Percentiles rank a stretch among this genome's conserved stretches.
Conservation (phyloP, 2,329 filamentous ascomycete genomes). For the Lecanicillium sp. region DNA sequence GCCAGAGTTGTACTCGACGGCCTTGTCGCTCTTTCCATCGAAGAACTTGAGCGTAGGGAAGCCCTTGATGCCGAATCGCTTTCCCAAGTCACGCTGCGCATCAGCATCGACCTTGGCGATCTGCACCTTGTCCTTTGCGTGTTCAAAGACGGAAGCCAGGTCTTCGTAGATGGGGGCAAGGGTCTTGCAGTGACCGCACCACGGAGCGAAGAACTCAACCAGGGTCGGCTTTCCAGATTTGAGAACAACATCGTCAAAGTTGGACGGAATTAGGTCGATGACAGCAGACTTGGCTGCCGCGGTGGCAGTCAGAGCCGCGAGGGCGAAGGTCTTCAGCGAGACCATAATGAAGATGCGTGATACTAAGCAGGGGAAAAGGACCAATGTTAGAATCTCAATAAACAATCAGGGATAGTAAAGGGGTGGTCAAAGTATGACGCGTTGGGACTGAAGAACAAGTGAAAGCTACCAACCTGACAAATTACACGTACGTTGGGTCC, state of each 20-base stretch:
- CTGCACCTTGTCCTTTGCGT: slow-evolving; percentile 63
- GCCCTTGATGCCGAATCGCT: slow-evolving; percentile 81
- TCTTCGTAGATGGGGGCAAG: slow-evolving; percentile 94
- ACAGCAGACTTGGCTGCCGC: slow-evolving; percentile 72
- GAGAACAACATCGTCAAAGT: slow-evolving; percentile 86
- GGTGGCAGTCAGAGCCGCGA: slow-evolving; percentile 45
- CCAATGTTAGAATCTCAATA: neutral
- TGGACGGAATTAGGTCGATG: slow-evolving; percentile 78
- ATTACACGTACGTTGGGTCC: slow-evolving; percentile 8
- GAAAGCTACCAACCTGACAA: slow-evolving; percentile 4
- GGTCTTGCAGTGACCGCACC: slow-evolving; percentile 99
- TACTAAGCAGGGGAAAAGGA: slow-evolving; percentile 2
- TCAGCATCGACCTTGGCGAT: slow-evolving; percentile 97
- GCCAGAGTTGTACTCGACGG: slow-evolving; percentile 77
- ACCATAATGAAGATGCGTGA: slow-evolving; percentile 35
- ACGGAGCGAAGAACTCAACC: slow-evolving; percentile 96
- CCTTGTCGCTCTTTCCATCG: slow-evolving; percentile 84
- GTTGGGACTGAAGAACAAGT: neutral
- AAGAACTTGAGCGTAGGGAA: slow-evolving; percentile 98
- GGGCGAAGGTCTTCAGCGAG: slow-evolving; percentile 51
- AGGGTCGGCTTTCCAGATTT: slow-evolving; percentile 91
- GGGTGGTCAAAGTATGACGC: neutral
- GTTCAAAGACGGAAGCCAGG: slow-evolving; percentile 66
- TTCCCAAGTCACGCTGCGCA: slow-evolving; percentile 73
- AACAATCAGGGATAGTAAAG: neutral